Evolutionary conservation across 2,329 filamentous ascomycete species (phyloP).

Genomic region (Ophiostoma australiae): DNA sequence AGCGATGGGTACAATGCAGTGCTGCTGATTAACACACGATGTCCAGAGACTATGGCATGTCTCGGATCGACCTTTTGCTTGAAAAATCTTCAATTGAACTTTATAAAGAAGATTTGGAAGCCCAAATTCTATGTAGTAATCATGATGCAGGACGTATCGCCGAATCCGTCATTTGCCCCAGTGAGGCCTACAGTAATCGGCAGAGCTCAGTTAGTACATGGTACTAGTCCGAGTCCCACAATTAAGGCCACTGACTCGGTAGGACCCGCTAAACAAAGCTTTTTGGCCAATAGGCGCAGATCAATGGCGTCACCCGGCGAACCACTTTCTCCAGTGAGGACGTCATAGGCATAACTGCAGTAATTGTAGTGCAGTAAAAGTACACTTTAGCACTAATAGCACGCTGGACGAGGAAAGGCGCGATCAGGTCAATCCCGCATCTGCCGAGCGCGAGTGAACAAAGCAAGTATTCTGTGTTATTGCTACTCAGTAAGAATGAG

Average conservation of each 20-base stretch:
- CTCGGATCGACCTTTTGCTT: not conserved
- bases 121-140: not conserved
- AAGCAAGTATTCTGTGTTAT: slow-evolving; percentile 4
- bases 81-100: not conserved
- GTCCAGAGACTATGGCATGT: not conserved
- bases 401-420: not conserved
- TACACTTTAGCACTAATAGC: not conserved
- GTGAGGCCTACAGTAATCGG: slow-evolving; percentile 12
- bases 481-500: not conserved
- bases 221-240: not conserved
- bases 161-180: slow-evolving; percentile 12
- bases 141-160: not conserved
- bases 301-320: slow-evolving; percentile 15
- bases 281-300: not conserved
- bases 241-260: slow-evolving; percentile 3
- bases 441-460: slow-evolving; percentile 17
- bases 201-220: not conserved
- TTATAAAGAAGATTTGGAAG: not conserved
- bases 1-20: not conserved
- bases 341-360: slow-evolving; percentile 6
- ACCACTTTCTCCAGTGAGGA: slow-evolving; percentile 7
- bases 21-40: slow-evolving; percentile 9
- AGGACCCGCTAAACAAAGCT: not conserved
- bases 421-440: slow-evolving; percentile 17
- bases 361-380: not conserved